phyloP scores from a whole-genome alignment of 768 basidiomycete genomes.

The Pluteus cervinus region DNA sequence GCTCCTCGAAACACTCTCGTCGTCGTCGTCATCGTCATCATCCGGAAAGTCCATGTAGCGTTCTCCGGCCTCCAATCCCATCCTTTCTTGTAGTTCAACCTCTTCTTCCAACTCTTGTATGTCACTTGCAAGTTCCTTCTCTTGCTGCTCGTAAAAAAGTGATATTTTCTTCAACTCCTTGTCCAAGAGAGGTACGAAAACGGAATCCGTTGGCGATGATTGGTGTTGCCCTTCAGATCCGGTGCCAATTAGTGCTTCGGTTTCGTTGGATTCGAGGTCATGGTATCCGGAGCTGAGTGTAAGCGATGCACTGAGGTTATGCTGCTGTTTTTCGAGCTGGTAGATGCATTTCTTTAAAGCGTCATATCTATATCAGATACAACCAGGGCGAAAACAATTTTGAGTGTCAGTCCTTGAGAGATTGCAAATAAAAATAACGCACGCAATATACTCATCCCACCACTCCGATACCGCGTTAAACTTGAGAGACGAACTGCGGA shows the following conservation, averaged over 20 bases:
- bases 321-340: slow-evolving; percentile 75
- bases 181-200: slow-evolving; percentile 74
- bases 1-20: slow-evolving; percentile 33
- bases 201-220: slow-evolving; percentile 38
- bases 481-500: slow-evolving; percentile 68
- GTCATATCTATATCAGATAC: slow-evolving; percentile 58
- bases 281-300: slow-evolving; percentile 19
- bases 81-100: slow-evolving; percentile 53
- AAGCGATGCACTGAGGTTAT: no score
- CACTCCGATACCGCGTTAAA: slow-evolving; percentile 90
- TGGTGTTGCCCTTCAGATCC: slow-evolving; percentile 10
- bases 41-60: slow-evolving; percentile 56
- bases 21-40: slow-evolving; percentile 50
- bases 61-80: slow-evolving; percentile 42
- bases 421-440: slow-evolving; percentile 21
- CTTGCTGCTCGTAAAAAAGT: slow-evolving; percentile 73
- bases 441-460: slow-evolving; percentile 92
- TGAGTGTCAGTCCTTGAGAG: background rate
- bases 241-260: slow-evolving; percentile 41
- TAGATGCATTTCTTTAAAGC: slow-evolving; percentile 81
- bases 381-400: background rate
- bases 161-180: slow-evolving; percentile 77
- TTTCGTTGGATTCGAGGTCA: slow-evolving; percentile 67
- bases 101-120: slow-evolving; percentile 51
- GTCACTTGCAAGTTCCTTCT: slow-evolving; percentile 63